These are phyloP conservation scores for Aspergillus ellipticus DNA, from an alignment of 495 filamentous ascomycete genomes.

Conservation along the genomic window DNA sequence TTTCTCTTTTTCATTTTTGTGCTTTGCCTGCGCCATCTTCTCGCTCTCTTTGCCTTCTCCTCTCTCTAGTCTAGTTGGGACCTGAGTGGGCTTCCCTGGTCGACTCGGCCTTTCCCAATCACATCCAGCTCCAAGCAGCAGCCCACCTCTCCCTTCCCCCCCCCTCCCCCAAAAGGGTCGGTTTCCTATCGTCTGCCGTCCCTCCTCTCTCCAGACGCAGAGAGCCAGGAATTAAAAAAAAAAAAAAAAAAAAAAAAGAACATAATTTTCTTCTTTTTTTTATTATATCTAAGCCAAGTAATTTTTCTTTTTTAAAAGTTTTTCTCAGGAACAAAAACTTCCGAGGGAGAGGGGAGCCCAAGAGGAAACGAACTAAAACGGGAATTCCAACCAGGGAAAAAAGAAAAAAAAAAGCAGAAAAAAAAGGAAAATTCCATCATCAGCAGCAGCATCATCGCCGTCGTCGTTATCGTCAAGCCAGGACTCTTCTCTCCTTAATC, in stretches of 20 bases:
- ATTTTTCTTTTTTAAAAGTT: slow-evolving; percentile 7
- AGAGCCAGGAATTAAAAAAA: slow-evolving; percentile 11
- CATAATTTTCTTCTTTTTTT: slow-evolving; percentile 9
- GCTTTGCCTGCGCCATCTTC: slow-evolving; percentile 3
- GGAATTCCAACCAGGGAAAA: slow-evolving; percentile 8
- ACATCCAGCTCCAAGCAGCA: slow-evolving; percentile 2
- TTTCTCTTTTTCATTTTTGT: slow-evolving; percentile 3
- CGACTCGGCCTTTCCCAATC: slow-evolving; percentile 15
- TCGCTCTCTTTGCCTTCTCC: slow-evolving; percentile 4
- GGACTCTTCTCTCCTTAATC: slow-evolving; percentile 15
- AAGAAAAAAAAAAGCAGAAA: slow-evolving; percentile 13
- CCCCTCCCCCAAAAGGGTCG: slow-evolving; percentile 23
- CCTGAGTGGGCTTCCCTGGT: slow-evolving; percentile 13
- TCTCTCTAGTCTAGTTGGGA: slow-evolving; percentile 1
- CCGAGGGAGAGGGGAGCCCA: slow-evolving; percentile 16
- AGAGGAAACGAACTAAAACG: slow-evolving; percentile 8
- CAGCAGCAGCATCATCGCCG: slow-evolving; percentile 12
- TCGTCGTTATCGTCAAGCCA: slow-evolving; percentile 10
- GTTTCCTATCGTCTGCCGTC: slow-evolving; percentile 22
- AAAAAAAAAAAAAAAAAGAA: slow-evolving; percentile 20
- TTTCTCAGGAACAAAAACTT: slow-evolving; percentile 23
- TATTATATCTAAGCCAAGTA: slow-evolving; percentile 8
- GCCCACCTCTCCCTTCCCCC: slow-evolving; percentile 8
- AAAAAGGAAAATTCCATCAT: slow-evolving; percentile 14
- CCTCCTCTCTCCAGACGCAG: slow-evolving; percentile 19